Evolutionary conservation across 768 basidiomycete species (phyloP).

Genomic region (Termitomyces bulborhizus): DNA sequence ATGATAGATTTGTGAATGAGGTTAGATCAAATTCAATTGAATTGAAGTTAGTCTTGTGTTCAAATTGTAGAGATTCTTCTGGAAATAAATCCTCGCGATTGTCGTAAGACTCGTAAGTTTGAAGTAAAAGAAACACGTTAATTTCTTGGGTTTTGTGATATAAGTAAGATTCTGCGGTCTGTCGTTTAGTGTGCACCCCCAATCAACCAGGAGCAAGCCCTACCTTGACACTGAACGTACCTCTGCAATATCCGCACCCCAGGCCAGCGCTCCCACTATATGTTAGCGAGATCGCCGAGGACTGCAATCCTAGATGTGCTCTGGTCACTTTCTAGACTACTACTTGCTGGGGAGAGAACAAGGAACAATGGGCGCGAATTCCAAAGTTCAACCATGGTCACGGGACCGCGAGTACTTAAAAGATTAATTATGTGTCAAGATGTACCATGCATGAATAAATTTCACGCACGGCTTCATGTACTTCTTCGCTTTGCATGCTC

Average conservation of each 20-base stretch:
- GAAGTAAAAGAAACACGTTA: slow-evolving; percentile 18
- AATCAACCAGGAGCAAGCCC: neutral
- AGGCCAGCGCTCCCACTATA: slow-evolving; percentile 4
- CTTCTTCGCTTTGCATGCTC: no score
- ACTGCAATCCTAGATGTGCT: slow-evolving; percentile 1
- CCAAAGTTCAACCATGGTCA: slow-evolving; percentile 12
- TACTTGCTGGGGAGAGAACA: slow-evolving; percentile 4
- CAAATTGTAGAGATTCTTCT: no score
- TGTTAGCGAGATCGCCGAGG: slow-evolving; percentile 2
- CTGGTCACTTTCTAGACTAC: slow-evolving; percentile 13
- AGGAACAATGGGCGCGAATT: slow-evolving; percentile 10
- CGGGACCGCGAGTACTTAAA: slow-evolving; percentile 9
- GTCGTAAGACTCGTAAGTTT: slow-evolving; percentile 15
- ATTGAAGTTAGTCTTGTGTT: neutral
- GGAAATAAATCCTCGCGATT: neutral
- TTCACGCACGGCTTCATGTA: no score
- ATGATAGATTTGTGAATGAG: neutral
- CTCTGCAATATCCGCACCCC: slow-evolving; percentile 14
- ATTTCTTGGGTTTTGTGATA: slow-evolving; percentile 15
- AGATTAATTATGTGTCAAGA: no score
- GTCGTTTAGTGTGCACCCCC: neutral
- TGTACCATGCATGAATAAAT: no score
- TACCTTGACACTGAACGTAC: neutral
- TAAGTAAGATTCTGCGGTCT: slow-evolving; percentile 10
- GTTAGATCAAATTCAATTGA: neutral